Evolutionary conservation across 2,329 filamentous ascomycete genomes (phyloP).

Genomic region (Dothistroma septosporum): DNA sequence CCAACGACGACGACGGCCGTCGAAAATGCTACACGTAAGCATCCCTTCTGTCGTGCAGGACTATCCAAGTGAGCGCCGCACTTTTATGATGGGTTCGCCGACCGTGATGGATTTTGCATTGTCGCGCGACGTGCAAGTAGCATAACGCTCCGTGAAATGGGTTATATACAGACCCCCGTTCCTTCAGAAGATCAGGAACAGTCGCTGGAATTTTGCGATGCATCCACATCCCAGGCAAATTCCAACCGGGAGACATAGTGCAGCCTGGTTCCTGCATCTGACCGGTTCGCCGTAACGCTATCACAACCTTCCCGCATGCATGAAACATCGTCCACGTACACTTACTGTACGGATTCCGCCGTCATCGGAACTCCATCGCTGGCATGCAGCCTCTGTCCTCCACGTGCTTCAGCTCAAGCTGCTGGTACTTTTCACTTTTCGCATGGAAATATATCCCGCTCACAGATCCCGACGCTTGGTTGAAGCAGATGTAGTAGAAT

Average conservation of each 20-base stretch:
- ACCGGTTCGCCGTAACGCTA: slow-evolving; percentile 21
- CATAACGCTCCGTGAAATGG: background rate
- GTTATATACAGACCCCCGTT: background rate
- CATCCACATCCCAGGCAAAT: background rate
- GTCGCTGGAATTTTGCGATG: background rate
- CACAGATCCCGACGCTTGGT: slow-evolving; percentile 79
- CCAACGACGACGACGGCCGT: background rate
- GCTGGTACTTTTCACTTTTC: slow-evolving; percentile 98
- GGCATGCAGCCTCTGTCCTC: slow-evolving; percentile 77
- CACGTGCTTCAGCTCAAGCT: slow-evolving; percentile 85
- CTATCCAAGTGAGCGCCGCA: background rate
- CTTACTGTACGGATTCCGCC: background rate
- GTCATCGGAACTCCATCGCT: slow-evolving; percentile 82
- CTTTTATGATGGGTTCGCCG: background rate
- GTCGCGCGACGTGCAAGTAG: background rate
- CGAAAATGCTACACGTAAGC: background rate
- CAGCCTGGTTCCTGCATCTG: slow-evolving; percentile 7
- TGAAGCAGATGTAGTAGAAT: slow-evolving; percentile 99
- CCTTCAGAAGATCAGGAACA: background rate
- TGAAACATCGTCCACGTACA: background rate
- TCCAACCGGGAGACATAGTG: background rate
- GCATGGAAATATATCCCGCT: slow-evolving; percentile 97
- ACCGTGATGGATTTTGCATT: background rate
- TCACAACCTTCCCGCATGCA: slow-evolving; percentile 11
- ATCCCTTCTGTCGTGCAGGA: background rate